phyloP scores from a whole-genome alignment of 331 rosid species.

The Pyracantha coccinea region DNA sequence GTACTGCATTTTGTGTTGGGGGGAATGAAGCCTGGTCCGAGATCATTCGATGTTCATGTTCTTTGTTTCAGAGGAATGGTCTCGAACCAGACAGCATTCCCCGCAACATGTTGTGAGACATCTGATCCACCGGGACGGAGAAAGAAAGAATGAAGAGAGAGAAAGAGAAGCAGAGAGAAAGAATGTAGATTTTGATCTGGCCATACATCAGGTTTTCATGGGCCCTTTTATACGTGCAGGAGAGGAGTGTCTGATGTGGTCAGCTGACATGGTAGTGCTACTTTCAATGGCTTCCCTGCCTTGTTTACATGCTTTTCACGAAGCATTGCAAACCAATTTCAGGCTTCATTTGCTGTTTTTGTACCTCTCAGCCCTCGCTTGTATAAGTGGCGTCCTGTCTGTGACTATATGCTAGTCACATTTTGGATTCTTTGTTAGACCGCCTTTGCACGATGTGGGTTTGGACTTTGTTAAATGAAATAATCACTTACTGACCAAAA shows the following conservation, averaged over 20 bases:
- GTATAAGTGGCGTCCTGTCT: background rate
- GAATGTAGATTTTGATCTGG: slow-evolving; percentile 35
- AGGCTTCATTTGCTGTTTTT: slow-evolving; percentile 14
- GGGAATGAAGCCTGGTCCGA: slow-evolving; percentile 99
- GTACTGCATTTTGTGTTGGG: slow-evolving; percentile 29
- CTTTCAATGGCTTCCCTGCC: slow-evolving; percentile 39
- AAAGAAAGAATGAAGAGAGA: slow-evolving; percentile 10
- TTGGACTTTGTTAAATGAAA: background rate
- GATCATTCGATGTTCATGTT: slow-evolving; percentile 27
- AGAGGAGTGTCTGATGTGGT: slow-evolving; percentile 22
- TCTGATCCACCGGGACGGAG: slow-evolving; percentile 1
- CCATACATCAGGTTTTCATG: slow-evolving; percentile 65
- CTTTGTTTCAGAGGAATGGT: slow-evolving; percentile 29
- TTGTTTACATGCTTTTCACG: slow-evolving; percentile 36
- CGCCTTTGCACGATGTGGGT: background rate
- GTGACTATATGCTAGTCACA: background rate
- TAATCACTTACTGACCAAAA: background rate
- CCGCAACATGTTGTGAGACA: slow-evolving; percentile 46
- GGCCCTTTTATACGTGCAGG: slow-evolving; percentile 58
- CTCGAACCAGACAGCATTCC: slow-evolving; percentile 97
- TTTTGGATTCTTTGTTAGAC: background rate
- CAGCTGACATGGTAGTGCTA: slow-evolving; percentile 30
- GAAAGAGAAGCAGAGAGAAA: slow-evolving; percentile 7
- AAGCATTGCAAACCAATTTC: slow-evolving; percentile 14
- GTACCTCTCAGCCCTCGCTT: background rate